A percentile compares a stretch with the other conserved stretches of the same genome.
These are phyloP conservation scores for Nepenthes alata DNA, from an alignment of 179 eudicot species.

Conservation along the genomic window DNA sequence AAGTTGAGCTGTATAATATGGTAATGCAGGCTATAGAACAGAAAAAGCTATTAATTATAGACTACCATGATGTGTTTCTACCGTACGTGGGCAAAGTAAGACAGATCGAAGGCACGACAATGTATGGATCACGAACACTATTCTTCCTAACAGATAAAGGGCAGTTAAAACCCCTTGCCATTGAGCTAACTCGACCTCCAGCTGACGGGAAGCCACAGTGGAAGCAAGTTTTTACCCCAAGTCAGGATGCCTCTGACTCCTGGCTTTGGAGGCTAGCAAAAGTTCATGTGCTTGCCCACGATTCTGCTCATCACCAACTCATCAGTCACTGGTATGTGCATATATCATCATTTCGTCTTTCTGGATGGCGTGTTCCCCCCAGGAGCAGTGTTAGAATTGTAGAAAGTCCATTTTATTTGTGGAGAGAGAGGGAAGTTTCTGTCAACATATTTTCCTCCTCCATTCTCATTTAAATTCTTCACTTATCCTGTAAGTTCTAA, in stretches of 20 bases:
- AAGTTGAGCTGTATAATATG: background rate
- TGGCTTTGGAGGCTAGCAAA: constrained; percentile 44
- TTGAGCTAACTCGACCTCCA: constrained; percentile 33
- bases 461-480: no score
- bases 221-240: constrained; percentile 32
- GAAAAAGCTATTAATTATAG: constrained; percentile 30
- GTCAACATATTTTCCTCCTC: no score
- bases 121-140: constrained; percentile 37
- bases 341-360: background rate
- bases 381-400: no score
- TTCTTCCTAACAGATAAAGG: constrained; percentile 22
- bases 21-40: constrained; percentile 18
- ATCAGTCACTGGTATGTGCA: constrained; percentile 30
- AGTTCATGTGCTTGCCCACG: constrained; percentile 43
- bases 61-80: constrained; percentile 31
- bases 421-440: no score
- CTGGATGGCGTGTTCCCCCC: background rate
- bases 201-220: constrained; percentile 25
- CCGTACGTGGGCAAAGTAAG: constrained; percentile 42
- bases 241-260: constrained; percentile 9
- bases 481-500: no score
- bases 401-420: no score
- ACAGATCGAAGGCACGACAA: constrained; percentile 21
- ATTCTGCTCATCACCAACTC: constrained; percentile 37
- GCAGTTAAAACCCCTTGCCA: constrained; percentile 24